These are phyloP conservation scores for Argentina anserina DNA, from an alignment of 306 rosid species.

Conservation along the genomic window DNA sequence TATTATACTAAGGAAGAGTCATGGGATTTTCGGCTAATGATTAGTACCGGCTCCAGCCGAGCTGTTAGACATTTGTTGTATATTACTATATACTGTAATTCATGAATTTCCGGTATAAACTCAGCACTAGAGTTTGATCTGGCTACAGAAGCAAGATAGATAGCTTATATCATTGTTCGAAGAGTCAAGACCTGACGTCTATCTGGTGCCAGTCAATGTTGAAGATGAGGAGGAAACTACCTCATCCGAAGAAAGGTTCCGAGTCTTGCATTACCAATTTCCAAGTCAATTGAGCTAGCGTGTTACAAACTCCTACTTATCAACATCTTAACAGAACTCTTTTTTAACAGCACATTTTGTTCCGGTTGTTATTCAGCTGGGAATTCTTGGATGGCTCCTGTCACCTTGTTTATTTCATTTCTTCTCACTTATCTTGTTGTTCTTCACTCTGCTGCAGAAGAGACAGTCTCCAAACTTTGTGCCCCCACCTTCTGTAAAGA, in stretches of 20 bases:
- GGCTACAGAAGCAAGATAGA: too few species aligned
- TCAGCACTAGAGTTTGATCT: too few species aligned
- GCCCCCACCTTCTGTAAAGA: background rate
- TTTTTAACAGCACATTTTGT: background rate
- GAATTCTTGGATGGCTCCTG: conserved; percentile 12
- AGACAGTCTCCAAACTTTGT: background rate
- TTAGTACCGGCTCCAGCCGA: too few species aligned
- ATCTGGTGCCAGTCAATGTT: background rate
- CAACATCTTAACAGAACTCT: background rate
- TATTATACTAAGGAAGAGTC: too few species aligned
- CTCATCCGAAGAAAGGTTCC: background rate
- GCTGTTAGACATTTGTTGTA: too few species aligned
- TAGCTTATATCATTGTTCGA: background rate
- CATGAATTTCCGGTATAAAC: too few species aligned
- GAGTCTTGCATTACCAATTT: background rate
- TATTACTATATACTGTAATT: too few species aligned
- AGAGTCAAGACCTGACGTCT: background rate
- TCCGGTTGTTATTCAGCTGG: background rate
- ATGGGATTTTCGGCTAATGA: too few species aligned
- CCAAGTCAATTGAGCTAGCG: background rate
- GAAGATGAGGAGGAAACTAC: background rate
- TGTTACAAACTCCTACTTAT: background rate
- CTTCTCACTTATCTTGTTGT: conserved; percentile 13
- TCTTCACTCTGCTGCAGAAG: background rate
- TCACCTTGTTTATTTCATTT: conserved; percentile 4